Evolutionary conservation across 257 asterid species (phyloP).

Genomic region (Penstemon newberryi): DNA sequence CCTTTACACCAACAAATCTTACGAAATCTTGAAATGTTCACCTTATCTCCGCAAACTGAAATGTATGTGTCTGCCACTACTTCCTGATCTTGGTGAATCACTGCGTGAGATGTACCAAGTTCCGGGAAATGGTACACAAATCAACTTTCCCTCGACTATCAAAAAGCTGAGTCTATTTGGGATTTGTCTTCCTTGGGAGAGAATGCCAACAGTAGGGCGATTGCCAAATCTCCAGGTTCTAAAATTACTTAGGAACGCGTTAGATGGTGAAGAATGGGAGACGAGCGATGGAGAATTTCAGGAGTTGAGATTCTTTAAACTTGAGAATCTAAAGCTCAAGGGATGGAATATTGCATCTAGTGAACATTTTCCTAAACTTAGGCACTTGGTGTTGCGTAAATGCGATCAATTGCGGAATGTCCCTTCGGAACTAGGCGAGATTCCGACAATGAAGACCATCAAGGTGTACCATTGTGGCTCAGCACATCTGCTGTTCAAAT

Average conservation of each 20-base stretch:
- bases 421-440: constrained; percentile 8
- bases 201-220: constrained; percentile 14
- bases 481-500: constrained; percentile 12
- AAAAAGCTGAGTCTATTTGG: constrained; percentile 21
- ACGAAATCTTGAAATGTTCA: constrained; percentile 3
- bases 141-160: constrained; percentile 8
- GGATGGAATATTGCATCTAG: constrained; percentile 10
- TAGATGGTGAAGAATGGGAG: constrained; percentile 18
- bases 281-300: constrained; percentile 16
- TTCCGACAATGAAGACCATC: constrained; percentile 20
- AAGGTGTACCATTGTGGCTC: constrained; percentile 11
- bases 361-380: constrained; percentile 25
- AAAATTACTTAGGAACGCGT: background rate
- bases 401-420: background rate
- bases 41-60: constrained; percentile 21
- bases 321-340: background rate
- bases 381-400: constrained; percentile 18
- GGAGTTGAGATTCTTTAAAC: constrained; percentile 22
- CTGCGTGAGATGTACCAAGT: background rate
- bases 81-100: background rate
- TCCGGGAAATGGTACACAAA: background rate
- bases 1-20: background rate
- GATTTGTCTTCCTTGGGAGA: background rate
- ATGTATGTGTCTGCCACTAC: background rate
- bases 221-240: constrained; percentile 21